phyloP scores from a whole-genome alignment of 192 early-diverging fungal genomes.

The Coemansia sp. region DNA sequence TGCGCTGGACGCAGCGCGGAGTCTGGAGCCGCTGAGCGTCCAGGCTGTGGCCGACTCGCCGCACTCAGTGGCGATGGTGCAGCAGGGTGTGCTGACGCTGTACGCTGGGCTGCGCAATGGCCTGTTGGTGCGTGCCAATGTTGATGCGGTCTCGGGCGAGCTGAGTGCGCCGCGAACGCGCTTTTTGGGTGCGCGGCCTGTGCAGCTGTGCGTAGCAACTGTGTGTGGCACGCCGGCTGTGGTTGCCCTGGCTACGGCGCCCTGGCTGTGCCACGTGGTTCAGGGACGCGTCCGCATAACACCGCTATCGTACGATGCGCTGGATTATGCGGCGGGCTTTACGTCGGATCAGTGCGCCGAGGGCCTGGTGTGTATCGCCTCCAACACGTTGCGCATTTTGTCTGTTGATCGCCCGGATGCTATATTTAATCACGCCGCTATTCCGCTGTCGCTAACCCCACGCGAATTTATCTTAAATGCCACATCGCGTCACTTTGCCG shows the following conservation, averaged over 20 bases:
- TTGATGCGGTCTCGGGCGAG: conserved; percentile 82
- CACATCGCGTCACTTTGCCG: conserved; percentile 77
- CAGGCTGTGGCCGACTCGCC: conserved; percentile 70
- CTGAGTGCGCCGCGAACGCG: conserved; percentile 80
- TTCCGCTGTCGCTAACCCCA: conserved; percentile 88
- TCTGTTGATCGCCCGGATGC: conserved; percentile 79
- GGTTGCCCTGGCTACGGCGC: conserved; percentile 78
- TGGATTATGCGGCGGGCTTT: conserved; percentile 84
- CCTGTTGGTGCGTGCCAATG: conserved; percentile 77
- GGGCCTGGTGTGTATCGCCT: conserved; percentile 84
- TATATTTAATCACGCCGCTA: conserved; percentile 78
- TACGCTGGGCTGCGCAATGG: conserved; percentile 91
- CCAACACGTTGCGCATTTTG: conserved; percentile 84
- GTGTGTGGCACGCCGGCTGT: conserved; percentile 73
- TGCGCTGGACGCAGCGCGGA: conserved; percentile 74
- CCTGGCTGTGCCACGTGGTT: conserved; percentile 86
- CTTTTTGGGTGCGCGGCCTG: conserved; percentile 82
- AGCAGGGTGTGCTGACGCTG: conserved; percentile 61
- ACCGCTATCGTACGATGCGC: conserved; percentile 82
- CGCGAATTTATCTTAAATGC: conserved; percentile 75
- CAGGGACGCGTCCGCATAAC: conserved; percentile 71
- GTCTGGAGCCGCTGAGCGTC: conserved; percentile 75
- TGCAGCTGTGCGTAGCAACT: conserved; percentile 72
- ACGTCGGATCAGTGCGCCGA: conserved; percentile 82
- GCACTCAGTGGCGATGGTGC: conserved; percentile 72